phyloP scores from a whole-genome alignment of 306 rosid species.

The Rosa persica region DNA sequence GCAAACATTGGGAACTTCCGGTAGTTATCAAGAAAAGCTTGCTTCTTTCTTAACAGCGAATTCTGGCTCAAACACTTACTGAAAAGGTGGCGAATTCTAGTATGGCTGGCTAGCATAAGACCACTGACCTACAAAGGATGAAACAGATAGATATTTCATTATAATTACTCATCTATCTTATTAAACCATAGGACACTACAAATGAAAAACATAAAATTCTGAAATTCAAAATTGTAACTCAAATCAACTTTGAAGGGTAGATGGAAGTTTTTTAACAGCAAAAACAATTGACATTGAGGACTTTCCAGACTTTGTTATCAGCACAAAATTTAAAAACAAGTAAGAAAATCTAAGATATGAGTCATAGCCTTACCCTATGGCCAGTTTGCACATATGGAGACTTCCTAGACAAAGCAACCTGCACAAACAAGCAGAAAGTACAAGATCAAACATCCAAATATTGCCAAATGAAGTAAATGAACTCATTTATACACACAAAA shows the following conservation, averaged over 20 bases:
- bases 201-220: not conserved
- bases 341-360: too few species aligned
- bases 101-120: slow-evolving; percentile 95
- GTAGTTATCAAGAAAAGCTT: slow-evolving; percentile 94
- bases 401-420: slow-evolving; percentile 96
- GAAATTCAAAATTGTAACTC: not conserved
- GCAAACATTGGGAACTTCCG: slow-evolving; percentile 99
- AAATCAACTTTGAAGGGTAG: not conserved
- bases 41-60: slow-evolving; percentile 87
- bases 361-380: slow-evolving; percentile 59
- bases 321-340: too few species aligned
- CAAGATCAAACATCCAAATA: slow-evolving; percentile 11
- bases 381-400: slow-evolving; percentile 98
- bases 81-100: slow-evolving; percentile 93
- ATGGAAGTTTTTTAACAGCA: too few species aligned
- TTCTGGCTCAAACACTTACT: slow-evolving; percentile 94
- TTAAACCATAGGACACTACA: not conserved
- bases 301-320: too few species aligned
- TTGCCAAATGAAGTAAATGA: slow-evolving; percentile 11
- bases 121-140: slow-evolving; percentile 76
- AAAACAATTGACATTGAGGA: too few species aligned
- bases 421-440: slow-evolving; percentile 1
- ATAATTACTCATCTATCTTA: not conserved
- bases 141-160: slow-evolving; percentile 13
- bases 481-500: slow-evolving; percentile 18